phyloP scores from a whole-genome alignment of 371 early-diverging fungal genomes.

The Rhizopus arrhizus region DNA sequence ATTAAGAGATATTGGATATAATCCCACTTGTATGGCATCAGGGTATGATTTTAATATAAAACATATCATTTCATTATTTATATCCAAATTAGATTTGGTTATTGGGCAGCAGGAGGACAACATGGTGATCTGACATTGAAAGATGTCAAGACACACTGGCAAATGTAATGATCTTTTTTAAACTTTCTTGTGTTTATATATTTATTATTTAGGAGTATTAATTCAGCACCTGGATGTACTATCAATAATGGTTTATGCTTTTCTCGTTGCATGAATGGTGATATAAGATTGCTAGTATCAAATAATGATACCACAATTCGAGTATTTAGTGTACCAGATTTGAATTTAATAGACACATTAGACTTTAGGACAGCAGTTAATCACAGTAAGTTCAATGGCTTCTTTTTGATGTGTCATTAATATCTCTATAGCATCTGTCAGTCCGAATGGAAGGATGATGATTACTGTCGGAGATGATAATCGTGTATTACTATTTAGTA shows the following conservation, averaged over 20 bases:
- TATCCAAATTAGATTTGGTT: conserved; percentile 59
- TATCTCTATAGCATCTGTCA: conserved; percentile 64
- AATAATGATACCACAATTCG: conserved; percentile 95
- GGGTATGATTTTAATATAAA: conserved; percentile 45
- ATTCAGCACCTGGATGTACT: conserved; percentile 78
- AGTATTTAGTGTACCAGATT: conserved; percentile 74
- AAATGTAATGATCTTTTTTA: conserved; percentile 28
- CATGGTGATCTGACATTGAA: conserved; percentile 83
- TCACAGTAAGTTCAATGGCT: conserved; percentile 52
- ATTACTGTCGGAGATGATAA: conserved; percentile 87
- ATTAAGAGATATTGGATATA: conserved; percentile 69
- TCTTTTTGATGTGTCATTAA: background rate
- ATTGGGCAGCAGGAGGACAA: conserved; percentile 90
- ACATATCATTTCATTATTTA: background rate
- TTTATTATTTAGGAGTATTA: conserved; percentile 49
- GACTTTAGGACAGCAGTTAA: conserved; percentile 84
- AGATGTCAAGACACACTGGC: conserved; percentile 72
- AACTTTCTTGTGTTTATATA: conserved; percentile 1
- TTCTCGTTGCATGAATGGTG: conserved; percentile 58
- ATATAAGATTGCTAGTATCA: conserved; percentile 76
- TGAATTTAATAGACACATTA: conserved; percentile 71
- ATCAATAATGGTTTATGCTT: conserved; percentile 93
- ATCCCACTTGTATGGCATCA: conserved; percentile 81
- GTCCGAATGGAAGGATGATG: conserved; percentile 82
- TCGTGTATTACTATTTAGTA: conserved; percentile 78